Percentiles rank a stretch among this genome's conserved stretches.
phyloP scores from a whole-genome alignment of 495 filamentous ascomycete species.

The Neurospora africana region DNA sequence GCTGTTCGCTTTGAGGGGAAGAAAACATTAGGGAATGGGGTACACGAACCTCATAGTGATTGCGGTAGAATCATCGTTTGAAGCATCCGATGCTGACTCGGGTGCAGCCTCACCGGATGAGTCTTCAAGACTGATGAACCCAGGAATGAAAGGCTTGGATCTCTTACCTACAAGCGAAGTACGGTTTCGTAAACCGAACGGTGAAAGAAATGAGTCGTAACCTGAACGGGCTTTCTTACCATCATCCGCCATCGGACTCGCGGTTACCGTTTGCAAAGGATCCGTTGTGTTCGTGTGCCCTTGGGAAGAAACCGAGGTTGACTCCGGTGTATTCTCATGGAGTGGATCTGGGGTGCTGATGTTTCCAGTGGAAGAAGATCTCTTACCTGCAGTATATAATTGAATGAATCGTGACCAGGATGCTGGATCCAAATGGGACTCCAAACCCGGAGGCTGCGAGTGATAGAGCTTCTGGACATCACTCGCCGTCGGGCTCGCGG shows the following conservation, averaged over 20 bases:
- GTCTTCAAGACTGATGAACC: neutral
- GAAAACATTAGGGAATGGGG: neutral
- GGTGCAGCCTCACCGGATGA: neutral
- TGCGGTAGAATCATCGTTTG: neutral
- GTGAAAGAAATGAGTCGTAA: neutral
- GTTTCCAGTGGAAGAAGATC: neutral
- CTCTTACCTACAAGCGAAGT: neutral
- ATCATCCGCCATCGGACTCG: neutral
- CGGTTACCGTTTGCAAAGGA: neutral
- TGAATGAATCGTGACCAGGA: neutral
- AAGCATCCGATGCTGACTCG: neutral
- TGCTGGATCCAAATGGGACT: neutral
- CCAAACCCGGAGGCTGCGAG: neutral
- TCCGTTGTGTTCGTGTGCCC: neutral
- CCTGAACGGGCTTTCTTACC: neutral
- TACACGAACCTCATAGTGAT: neutral
- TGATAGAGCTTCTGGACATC: neutral
- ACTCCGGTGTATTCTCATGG: neutral
- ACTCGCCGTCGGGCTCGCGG: neutral
- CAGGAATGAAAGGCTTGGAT: neutral
- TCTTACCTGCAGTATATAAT: neutral
- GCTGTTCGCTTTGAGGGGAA: neutral
- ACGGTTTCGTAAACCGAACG: neutral
- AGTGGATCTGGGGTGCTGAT: neutral
- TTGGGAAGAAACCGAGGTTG: neutral